Evolutionary conservation across 73 alveolate genomes (phyloP), one percentile per base, ranked within the genome.

Genomic region (Paramecium caudatum): DNA sequence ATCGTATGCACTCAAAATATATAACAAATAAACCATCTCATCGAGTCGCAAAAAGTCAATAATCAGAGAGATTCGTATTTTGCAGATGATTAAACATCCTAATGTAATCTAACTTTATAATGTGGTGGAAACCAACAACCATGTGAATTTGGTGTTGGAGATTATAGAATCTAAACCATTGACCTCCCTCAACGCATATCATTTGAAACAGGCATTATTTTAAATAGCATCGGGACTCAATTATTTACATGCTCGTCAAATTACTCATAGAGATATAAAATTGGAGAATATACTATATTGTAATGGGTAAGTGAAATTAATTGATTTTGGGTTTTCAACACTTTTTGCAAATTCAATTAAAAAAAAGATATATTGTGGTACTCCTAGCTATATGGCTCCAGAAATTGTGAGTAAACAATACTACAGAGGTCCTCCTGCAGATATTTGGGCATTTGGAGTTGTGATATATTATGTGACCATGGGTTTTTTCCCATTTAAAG

Each of bases 331-430:
- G 1, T 93, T 93, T 41, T 84, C 96, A 0, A 91, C 94, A 10
- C 49, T 94, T 9, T 46, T 91, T 45, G 91, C 95, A 8, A 82
- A 93, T 33, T 88, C 87, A 41, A 43, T 49, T 36, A 93, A 93
- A 50, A 63, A 90, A 16, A 93, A 82, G 41, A 46, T 91, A 13
- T 93, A 90, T 88, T 96, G 99, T 74, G 99, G 99, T 9, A 96
- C 99, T 16, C 99, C 99, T 12, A 94, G 94, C 16, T 96, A 96
- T 83, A 95, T 96, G 99, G 99, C 99, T 23, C 99, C 99, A 21
- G 99, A 96, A 91, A 96, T 96, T 61, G 96, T 93, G n/a, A 62
- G 82, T 9, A 90, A 91, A 63, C 45, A 46, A 25, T 91, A 93
- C 46, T 93, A 93, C 25, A 90, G 48, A 16, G 96, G 96, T 0